Conservation (phyloP, 805 yeast species). For the Saccharomycopsis amapae region DNA sequence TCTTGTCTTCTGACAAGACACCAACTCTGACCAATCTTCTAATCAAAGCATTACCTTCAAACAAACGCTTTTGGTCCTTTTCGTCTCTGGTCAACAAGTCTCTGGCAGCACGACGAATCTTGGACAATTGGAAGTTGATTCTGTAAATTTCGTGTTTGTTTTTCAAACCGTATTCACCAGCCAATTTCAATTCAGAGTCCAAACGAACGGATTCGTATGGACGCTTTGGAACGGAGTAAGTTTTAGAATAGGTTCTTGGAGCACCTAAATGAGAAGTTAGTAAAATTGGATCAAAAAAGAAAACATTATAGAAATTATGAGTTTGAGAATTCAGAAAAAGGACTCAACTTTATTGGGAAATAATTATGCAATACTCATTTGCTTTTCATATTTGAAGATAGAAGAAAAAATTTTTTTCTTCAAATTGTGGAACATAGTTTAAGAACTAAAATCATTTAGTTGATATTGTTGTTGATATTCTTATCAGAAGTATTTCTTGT, state of each 20-base stretch:
- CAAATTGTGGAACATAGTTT: too few species aligned
- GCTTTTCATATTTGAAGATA: too few species aligned
- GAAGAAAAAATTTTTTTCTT: too few species aligned
- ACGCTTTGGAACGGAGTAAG: constrained; percentile 99
- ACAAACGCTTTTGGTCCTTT: constrained; percentile 99
- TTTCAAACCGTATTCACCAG: constrained; percentile 99
- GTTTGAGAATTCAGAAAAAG: neutral
- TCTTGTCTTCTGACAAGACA: constrained; percentile 97
- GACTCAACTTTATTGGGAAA: neutral
- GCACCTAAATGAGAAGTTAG: constrained; percentile 54
- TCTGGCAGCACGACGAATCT: constrained; percentile 99
- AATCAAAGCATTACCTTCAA: constrained; percentile 99
- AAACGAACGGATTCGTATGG: constrained; percentile 99
- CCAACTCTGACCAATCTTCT: constrained; percentile 98
- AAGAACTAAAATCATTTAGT: too few species aligned
- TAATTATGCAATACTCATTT: neutral
- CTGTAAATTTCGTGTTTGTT: constrained; percentile 99
- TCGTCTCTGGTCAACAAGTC: constrained; percentile 99
- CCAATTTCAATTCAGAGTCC: constrained; percentile 98
- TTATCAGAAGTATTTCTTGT: too few species aligned
- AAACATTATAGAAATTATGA: neutral
- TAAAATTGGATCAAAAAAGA: neutral
- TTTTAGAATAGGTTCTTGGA: constrained; percentile 99
- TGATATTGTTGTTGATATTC: too few species aligned
- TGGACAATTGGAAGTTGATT: constrained; percentile 98